These are phyloP conservation scores for Primulina tabacum DNA, from an alignment of 257 asterid genomes.

Conservation along the genomic window DNA sequence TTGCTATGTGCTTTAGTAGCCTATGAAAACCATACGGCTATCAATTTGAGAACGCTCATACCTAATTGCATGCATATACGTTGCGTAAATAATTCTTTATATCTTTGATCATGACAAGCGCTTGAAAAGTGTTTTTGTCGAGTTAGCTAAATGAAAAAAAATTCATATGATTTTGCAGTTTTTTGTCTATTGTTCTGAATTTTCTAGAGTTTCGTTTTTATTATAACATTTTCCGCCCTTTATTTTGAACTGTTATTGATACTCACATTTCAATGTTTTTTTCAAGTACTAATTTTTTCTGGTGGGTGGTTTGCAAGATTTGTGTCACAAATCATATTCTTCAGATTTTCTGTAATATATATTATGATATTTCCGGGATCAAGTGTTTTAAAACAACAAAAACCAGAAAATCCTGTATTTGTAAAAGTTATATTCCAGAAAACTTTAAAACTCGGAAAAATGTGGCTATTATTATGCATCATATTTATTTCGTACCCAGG, in stretches of 20 bases:
- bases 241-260: background rate
- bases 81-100: constrained; percentile 10
- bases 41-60: constrained; percentile 14
- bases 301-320: background rate
- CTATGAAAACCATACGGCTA: constrained; percentile 19
- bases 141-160: background rate
- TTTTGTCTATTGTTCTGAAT: background rate
- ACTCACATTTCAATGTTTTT: background rate
- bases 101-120: constrained; percentile 9
- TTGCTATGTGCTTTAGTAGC: constrained; percentile 16
- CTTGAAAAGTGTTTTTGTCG: background rate
- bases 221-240: background rate
- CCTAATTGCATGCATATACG: constrained; percentile 9
- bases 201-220: too few species aligned
- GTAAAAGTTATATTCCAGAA: constrained; percentile 4
- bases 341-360: background rate
- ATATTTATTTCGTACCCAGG: background rate
- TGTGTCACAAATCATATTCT: background rate
- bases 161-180: background rate
- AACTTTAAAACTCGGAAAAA: background rate
- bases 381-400: background rate
- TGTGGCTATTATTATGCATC: background rate
- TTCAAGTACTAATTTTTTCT: background rate
- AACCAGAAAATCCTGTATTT: constrained; percentile 2
- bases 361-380: background rate